These are phyloP conservation scores for Trametes punicea DNA, from an alignment of 768 basidiomycete species.

Conservation along the genomic window DNA sequence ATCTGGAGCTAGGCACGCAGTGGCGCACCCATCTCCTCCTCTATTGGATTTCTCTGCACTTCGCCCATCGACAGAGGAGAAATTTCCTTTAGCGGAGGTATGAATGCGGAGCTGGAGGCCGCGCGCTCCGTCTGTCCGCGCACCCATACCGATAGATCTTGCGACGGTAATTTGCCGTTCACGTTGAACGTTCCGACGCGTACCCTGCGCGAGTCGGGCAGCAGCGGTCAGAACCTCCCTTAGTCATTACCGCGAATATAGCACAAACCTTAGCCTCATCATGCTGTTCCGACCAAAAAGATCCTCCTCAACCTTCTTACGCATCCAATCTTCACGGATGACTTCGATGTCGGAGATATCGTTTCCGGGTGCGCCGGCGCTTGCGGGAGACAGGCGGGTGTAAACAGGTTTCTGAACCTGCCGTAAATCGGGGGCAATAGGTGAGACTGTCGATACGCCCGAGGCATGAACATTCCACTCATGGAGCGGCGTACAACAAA, in stretches of 20 bases:
- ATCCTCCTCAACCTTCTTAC: slow-evolving; percentile 38
- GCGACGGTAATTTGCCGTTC: slow-evolving; percentile 70
- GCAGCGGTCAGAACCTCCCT: slow-evolving; percentile 4
- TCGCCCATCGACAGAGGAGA: slow-evolving; percentile 27
- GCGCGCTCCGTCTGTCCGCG: slow-evolving; percentile 27
- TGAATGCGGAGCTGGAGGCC: slow-evolving; percentile 3
- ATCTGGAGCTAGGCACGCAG: not conserved
- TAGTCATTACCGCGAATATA: not conserved
- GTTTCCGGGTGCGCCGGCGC: slow-evolving; percentile 61
- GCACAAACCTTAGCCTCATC: slow-evolving; percentile 17
- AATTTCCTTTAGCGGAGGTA: slow-evolving; percentile 25
- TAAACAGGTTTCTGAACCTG: slow-evolving; percentile 44
- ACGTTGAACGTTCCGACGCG: slow-evolving; percentile 84
- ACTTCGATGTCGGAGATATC: slow-evolving; percentile 55
- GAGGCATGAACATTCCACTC: not conserved
- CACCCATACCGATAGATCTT: slow-evolving; percentile 69
- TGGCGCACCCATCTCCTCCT: slow-evolving; percentile 4
- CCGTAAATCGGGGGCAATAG: slow-evolving; percentile 55
- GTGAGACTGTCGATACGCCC: slow-evolving; percentile 33
- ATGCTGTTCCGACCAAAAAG: slow-evolving; percentile 1
- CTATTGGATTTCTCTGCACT: not conserved
- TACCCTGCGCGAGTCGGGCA: slow-evolving; percentile 39
- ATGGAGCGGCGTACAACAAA: not conserved
- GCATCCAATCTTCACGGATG: slow-evolving; percentile 66
- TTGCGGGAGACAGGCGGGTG: slow-evolving; percentile 52